A percentile compares a stretch with the other conserved stretches of the same genome.
Conservation (phyloP, 73 alveolate genomes). For the Symbiodinium pilosum region DNA sequence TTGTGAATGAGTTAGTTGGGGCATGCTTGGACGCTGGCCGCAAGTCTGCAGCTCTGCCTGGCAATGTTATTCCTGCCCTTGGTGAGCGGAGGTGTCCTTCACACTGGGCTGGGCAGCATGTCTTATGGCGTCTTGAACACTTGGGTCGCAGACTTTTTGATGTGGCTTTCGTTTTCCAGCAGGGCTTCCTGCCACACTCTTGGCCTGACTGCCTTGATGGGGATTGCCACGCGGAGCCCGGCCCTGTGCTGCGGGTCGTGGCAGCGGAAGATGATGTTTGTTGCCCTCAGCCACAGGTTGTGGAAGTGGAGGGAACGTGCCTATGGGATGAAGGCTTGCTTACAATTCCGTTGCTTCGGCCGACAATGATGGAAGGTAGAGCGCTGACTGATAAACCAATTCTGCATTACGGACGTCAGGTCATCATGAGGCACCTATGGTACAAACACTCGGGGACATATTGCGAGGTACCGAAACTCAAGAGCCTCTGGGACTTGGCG, state of each 20-base stretch:
- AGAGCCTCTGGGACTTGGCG: slow-evolving; percentile 76
- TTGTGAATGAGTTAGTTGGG: slow-evolving; percentile 54
- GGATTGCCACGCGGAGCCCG: neutral
- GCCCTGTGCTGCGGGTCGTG: slow-evolving; percentile 38
- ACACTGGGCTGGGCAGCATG: slow-evolving; percentile 85
- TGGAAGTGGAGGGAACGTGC: slow-evolving; percentile 55
- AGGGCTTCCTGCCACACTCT: slow-evolving; percentile 73
- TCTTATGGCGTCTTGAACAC: slow-evolving; percentile 49
- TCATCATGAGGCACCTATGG: slow-evolving; percentile 91
- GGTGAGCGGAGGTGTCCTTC: slow-evolving; percentile 46
- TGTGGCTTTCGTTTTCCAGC: slow-evolving; percentile 51
- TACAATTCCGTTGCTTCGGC: slow-evolving; percentile 48
- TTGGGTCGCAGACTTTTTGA: slow-evolving; percentile 75
- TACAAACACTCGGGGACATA: neutral
- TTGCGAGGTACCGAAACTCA: slow-evolving; percentile 54
- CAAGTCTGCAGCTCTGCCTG: slow-evolving; percentile 21
- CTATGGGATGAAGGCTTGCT: slow-evolving; percentile 88
- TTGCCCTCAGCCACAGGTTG: slow-evolving; percentile 74
- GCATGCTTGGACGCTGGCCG: slow-evolving; percentile 92
- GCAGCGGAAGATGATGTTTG: slow-evolving; percentile 58
- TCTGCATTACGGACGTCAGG: slow-evolving; percentile 80
- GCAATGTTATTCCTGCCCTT: neutral
- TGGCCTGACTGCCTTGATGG: neutral
- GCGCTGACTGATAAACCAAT: slow-evolving; percentile 46
- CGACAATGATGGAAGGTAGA: slow-evolving; percentile 74